Percentiles rank a stretch among this genome's conserved stretches.
phyloP scores from a whole-genome alignment of 768 basidiomycete species.

The Chalciporus chontae region DNA sequence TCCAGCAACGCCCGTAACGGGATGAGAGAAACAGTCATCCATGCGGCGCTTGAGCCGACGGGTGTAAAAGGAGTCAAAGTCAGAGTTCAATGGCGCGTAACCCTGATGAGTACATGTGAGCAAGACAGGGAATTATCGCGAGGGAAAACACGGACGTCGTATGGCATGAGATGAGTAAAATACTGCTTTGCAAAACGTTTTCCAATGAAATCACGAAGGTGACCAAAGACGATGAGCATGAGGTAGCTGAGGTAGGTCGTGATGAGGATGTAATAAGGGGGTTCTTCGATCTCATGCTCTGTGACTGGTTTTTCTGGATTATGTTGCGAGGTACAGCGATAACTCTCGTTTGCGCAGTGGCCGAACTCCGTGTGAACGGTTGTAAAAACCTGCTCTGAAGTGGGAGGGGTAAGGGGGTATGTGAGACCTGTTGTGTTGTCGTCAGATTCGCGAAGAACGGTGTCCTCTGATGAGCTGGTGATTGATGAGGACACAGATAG shows the following conservation, averaged over 20 bases:
- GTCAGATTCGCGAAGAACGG: conserved; percentile 54
- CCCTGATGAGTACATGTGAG: conserved; percentile 52
- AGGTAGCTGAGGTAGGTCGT: conserved; percentile 94
- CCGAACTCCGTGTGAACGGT: conserved; percentile 92
- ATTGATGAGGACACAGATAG: conserved; percentile 72
- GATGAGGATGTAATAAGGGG: conserved; percentile 88
- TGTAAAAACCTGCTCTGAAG: conserved; percentile 73
- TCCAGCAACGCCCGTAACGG: conserved; percentile 92
- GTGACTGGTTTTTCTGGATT: conserved; percentile 42
- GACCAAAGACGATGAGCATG: conserved; percentile 87
- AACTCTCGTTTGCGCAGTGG: conserved; percentile 76
- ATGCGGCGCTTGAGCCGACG: conserved; percentile 91
- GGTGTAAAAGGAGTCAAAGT: conserved; percentile 99
- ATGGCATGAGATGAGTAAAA: conserved; percentile 81
- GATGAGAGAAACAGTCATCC: conserved; percentile 93
- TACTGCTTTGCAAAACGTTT: conserved; percentile 68
- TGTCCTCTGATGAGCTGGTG: conserved; percentile 67
- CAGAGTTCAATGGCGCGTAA: conserved; percentile 94
- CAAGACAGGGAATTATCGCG: not conserved
- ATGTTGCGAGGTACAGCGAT: conserved; percentile 67
- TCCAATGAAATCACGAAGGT: conserved; percentile 92
- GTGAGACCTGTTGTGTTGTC: conserved; percentile 54
- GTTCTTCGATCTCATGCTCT: conserved; percentile 69
- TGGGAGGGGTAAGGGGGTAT: conserved; percentile 65
- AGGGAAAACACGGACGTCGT: conserved; percentile 58